phyloP scores from a whole-genome alignment of 2,329 filamentous ascomycete genomes.

The Diaporthe amygdali region DNA sequence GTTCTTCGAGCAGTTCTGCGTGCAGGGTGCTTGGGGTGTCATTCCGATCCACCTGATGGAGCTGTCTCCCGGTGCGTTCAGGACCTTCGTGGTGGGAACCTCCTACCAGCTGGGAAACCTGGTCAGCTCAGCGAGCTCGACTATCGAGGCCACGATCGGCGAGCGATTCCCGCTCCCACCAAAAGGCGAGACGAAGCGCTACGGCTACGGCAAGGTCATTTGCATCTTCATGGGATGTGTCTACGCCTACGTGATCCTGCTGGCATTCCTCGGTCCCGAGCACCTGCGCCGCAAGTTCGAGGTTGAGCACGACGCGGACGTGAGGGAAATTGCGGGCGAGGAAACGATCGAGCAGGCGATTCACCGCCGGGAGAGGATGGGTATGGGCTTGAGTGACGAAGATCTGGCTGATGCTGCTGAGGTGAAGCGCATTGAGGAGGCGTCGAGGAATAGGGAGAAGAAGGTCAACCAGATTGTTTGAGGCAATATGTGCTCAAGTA shows the following conservation, averaged over 20 bases:
- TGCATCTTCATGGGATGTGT: constrained; percentile 92
- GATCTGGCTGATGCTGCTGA: constrained; percentile 23
- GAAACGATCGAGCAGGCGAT: constrained; percentile 42
- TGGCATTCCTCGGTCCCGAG: constrained; percentile 69
- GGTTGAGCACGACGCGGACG: constrained; percentile 52
- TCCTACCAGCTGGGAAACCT: constrained; percentile 81
- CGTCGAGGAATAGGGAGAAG: constrained; percentile 9
- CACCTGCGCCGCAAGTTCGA: constrained; percentile 57
- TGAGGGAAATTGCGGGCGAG: constrained; percentile 50
- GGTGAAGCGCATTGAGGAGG: constrained; percentile 18
- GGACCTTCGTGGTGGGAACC: constrained; percentile 77
- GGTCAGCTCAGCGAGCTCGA: constrained; percentile 70
- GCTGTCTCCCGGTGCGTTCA: constrained; percentile 72
- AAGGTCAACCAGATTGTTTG: neutral
- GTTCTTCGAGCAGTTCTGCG: constrained; percentile 84
- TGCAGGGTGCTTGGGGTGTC: constrained; percentile 78
- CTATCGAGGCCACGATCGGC: constrained; percentile 78
- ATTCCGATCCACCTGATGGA: constrained; percentile 83
- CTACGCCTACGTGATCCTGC: constrained; percentile 64
- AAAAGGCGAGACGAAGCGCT: constrained; percentile 56
- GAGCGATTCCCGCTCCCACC: constrained; percentile 74
- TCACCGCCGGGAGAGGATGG: constrained; percentile 48
- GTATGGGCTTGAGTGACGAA: constrained; percentile 38
- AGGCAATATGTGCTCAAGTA: neutral
- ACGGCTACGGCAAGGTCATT: constrained; percentile 83